A percentile compares a stretch with the other conserved stretches of the same genome.
Conservation (phyloP, 148 eudicot genomes). For the Rhododendron simsii region DNA sequence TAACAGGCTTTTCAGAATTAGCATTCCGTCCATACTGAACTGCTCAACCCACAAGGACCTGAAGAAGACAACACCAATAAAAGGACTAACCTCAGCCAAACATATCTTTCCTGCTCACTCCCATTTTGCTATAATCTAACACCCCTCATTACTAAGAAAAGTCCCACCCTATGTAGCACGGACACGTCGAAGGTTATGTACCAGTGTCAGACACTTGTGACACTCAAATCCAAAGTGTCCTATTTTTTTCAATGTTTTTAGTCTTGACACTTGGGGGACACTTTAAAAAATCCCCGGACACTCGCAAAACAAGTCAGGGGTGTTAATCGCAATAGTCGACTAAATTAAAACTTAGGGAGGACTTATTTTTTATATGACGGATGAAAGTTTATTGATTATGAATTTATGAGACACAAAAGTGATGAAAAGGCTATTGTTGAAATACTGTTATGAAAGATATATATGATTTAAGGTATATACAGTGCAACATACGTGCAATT, state of each 20-base stretch:
- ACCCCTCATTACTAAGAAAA: not conserved
- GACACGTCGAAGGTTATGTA: not conserved
- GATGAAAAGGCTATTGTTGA: not conserved
- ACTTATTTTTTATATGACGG: not conserved
- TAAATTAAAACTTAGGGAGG: not conserved
- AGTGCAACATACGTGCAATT: not conserved
- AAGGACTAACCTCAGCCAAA: not conserved
- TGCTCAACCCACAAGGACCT: not conserved
- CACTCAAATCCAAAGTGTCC: not conserved
- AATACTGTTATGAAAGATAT: not conserved
- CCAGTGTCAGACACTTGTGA: not conserved
- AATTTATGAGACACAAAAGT: not conserved
- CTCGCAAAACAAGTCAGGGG: not conserved
- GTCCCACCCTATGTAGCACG: not conserved
- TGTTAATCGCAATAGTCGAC: not conserved
- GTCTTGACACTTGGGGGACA: not conserved
- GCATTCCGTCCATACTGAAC: not conserved
- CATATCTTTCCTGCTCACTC: not conserved
- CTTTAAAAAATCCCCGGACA: not conserved
- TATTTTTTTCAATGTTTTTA: too few relatives aligned
- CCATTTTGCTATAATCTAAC: not conserved
- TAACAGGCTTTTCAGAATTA: not conserved
- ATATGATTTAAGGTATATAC: not conserved
- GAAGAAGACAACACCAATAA: not conserved
- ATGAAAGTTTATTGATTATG: not conserved